Evolutionary conservation across 306 rosid species (phyloP), one percentile per base, ranked within the genome.

Genomic region (Vicia faba): DNA sequence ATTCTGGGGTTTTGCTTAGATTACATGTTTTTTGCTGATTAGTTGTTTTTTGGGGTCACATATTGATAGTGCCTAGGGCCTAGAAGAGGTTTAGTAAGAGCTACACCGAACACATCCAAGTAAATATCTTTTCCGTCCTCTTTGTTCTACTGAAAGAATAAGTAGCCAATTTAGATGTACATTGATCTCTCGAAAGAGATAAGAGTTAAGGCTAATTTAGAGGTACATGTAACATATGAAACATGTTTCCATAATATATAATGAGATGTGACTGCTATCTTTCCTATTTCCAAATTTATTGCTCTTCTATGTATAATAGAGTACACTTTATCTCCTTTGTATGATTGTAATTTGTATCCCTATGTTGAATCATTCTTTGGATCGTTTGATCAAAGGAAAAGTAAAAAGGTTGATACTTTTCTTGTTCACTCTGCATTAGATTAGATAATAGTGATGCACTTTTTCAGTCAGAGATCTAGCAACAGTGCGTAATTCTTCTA

Each of bases 191-290:
- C 38, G 38, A 1, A 33, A 33, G 38, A 33, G 55, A 38, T 20
- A 29, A 44, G 23, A 26, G 18, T 43, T 14, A 33, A 57, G 60
- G 62, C 31, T 38, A 45, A 2, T 35, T 33, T 33, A 33, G 38
- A 33, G 0, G 38, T 25, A 25, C 46, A 26, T 58, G 78, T 66
- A 75, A 69, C 56, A 25, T 70, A 18, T 51, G 64, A 68, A 51
- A 35, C 16, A 33, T 51, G 31, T 55, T 55, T 55, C 29, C 13
- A 3, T 55, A 26, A 55, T 25, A 54, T 51, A 50, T 51, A 11
- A 51, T 55, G 61, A 55, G 18, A 26, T 55, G 19, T 3, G 16
- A 55, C 13, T 16, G 41, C 16, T 36, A 20, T 35, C 45, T 44
- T 44, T 8, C 19, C 19, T 28, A 33, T 43, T 44, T 39, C 18